Evolutionary conservation across 2,329 filamentous ascomycete genomes (phyloP).

Genomic region (Alternaria tenuissima): DNA sequence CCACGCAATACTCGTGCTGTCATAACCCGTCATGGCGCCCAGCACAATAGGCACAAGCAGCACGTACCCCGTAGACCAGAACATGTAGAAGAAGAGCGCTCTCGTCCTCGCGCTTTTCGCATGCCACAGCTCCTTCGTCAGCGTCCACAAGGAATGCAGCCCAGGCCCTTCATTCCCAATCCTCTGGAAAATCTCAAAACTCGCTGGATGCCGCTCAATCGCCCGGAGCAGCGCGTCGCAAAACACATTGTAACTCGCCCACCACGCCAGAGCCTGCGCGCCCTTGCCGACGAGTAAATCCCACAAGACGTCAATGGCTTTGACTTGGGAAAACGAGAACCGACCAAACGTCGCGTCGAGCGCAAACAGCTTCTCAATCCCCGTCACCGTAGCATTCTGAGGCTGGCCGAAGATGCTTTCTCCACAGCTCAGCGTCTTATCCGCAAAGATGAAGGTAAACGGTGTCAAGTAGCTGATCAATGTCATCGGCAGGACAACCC

Average conservation of each 20-base stretch:
- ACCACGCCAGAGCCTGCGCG: constrained; percentile 42
- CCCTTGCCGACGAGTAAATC: constrained; percentile 47
- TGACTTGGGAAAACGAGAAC: constrained; percentile 43
- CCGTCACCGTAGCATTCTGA: constrained; percentile 26
- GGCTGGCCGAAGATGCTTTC: constrained; percentile 9
- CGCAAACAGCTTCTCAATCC: constrained; percentile 40
- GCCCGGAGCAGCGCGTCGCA: constrained; percentile 43
- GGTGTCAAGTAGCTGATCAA: constrained; percentile 19
- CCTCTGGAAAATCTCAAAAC: constrained; percentile 46
- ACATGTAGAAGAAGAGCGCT: constrained; percentile 41
- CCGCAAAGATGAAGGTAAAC: constrained; percentile 15
- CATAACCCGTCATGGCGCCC: constrained; percentile 51
- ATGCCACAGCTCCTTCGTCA: constrained; percentile 37
- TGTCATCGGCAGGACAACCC: constrained; percentile 19
- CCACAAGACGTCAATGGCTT: constrained; percentile 49
- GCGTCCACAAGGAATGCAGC: constrained; percentile 31
- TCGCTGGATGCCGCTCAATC: constrained; percentile 47
- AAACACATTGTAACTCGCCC: constrained; percentile 44
- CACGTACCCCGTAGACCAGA: constrained; percentile 42
- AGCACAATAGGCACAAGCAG: constrained; percentile 44
- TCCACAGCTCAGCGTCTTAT: constrained; percentile 26
- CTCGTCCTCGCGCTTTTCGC: constrained; percentile 32
- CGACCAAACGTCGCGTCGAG: constrained; percentile 36
- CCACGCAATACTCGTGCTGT: constrained; percentile 38
- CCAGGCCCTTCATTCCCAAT: constrained; percentile 41